A percentile compares a stretch with the other conserved stretches of the same genome.
Conservation (phyloP, 176 grass and related monocot species). For the Musa acuminata region DNA sequence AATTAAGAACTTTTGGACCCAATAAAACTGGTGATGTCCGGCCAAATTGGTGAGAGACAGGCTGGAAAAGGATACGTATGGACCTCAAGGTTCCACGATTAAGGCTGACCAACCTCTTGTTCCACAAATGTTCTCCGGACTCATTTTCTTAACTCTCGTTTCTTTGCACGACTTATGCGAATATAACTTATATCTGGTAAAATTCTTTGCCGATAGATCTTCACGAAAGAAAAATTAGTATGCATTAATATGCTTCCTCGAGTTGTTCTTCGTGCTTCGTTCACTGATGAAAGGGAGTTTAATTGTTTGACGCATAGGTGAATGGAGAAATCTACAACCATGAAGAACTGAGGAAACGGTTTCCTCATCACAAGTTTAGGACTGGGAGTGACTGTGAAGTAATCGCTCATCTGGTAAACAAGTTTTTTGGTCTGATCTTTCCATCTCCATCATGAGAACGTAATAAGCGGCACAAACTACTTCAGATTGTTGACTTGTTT, state of each 20-base stretch:
- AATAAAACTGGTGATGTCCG: not conserved
- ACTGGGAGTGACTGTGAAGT: conserved; percentile 96
- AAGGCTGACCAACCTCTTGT: no score
- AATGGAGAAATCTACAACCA: conserved; percentile 99
- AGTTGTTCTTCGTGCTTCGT: not conserved
- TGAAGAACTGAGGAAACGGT: conserved; percentile 61
- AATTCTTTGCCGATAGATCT: no score
- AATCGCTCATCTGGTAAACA: conserved; percentile 83
- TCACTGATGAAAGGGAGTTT: not conserved
- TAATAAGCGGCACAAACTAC: no score
- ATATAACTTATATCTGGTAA: no score
- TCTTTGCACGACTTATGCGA: no score
- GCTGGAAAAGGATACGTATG: no score
- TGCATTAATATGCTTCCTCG: not conserved
- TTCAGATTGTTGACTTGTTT: no score
- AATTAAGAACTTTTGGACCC: not conserved
- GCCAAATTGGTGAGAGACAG: not conserved
- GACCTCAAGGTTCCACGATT: no score
- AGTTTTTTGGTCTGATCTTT: not conserved
- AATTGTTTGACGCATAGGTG: conserved; percentile 25
- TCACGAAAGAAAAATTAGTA: no score
- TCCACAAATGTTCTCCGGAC: not conserved
- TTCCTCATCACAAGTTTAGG: conserved; percentile 59
- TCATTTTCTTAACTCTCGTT: no score
- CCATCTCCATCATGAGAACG: not conserved